These are phyloP conservation scores for Fusarium illudens DNA, from an alignment of 2,329 filamentous ascomycete species.

Conservation along the genomic window DNA sequence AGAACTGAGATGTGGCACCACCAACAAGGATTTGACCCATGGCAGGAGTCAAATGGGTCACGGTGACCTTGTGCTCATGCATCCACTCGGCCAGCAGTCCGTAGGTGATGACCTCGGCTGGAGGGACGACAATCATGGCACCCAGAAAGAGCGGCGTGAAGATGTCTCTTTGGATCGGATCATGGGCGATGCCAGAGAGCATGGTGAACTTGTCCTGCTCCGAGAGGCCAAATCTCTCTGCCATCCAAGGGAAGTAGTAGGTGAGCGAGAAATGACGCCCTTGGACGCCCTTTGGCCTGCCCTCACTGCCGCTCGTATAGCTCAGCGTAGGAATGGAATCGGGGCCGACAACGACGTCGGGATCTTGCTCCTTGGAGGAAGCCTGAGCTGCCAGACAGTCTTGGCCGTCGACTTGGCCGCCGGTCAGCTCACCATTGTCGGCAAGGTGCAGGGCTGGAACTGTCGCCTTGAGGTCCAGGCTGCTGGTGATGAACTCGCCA, in stretches of 20 bases:
- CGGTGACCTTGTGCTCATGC: conserved; percentile 74
- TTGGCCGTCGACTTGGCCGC: conserved; percentile 10
- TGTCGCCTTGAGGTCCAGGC: conserved; percentile 18
- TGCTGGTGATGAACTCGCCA: conserved; percentile 6
- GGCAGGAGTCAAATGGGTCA: conserved; percentile 90
- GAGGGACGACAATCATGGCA: conserved; percentile 79
- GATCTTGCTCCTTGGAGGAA: conserved; percentile 52
- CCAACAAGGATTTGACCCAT: conserved; percentile 97
- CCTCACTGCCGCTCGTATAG: conserved; percentile 80
- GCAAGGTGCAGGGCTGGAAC: conserved; percentile 11
- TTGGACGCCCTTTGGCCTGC: conserved; percentile 83
- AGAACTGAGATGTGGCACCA: conserved; percentile 77
- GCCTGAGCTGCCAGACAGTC: conserved; percentile 36
- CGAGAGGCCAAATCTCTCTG: conserved; percentile 78
- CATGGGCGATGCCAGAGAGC: conserved; percentile 84
- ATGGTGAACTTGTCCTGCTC: conserved; percentile 81
- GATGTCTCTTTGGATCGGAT: conserved; percentile 73
- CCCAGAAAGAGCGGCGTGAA: conserved; percentile 91
- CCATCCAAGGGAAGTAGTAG: conserved; percentile 95
- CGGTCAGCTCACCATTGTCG: conserved; percentile 10
- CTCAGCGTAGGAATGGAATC: conserved; percentile 65
- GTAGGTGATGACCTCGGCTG: conserved; percentile 84
- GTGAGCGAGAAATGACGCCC: conserved; percentile 87
- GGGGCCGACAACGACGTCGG: conserved; percentile 82
- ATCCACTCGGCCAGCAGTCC: conserved; percentile 86